A percentile compares a stretch with the other conserved stretches of the same genome.
Conservation (phyloP, 1,284 basidiomycete genomes). For the Cutaneotrichosporon sp. region DNA sequence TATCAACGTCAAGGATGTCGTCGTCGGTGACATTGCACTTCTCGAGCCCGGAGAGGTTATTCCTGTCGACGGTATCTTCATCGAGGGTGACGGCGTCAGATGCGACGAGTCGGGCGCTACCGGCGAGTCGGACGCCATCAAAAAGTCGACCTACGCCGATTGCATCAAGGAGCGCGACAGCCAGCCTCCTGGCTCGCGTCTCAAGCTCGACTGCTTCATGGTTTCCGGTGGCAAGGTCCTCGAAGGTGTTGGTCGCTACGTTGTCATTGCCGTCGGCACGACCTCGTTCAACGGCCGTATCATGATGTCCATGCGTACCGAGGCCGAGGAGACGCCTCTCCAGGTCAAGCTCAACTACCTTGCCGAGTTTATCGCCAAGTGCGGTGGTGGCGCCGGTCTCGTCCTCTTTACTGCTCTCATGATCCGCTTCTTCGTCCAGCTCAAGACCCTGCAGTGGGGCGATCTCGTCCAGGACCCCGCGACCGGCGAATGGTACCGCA, state of each 20-base stretch:
- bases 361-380: constrained; percentile 89
- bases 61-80: constrained; percentile 91
- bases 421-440: constrained; percentile 89
- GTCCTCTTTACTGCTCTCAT: constrained; percentile 78
- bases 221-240: constrained; percentile 90
- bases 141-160: constrained; percentile 76
- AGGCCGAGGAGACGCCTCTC: constrained; percentile 64
- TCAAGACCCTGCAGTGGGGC: constrained; percentile 56
- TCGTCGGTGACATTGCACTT: constrained; percentile 88
- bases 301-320: constrained; percentile 62
- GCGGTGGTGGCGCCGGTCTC: constrained; percentile 76
- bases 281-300: constrained; percentile 93
- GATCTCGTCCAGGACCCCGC: neutral
- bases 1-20: constrained; percentile 78
- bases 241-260: constrained; percentile 89
- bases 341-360: constrained; percentile 89
- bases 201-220: constrained; percentile 85
- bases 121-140: constrained; percentile 92
- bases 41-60: constrained; percentile 93
- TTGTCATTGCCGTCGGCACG: constrained; percentile 85
- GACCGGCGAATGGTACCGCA: constrained; percentile 15
- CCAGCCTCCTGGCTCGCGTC: constrained; percentile 38
- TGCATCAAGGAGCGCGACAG: constrained; percentile 55
- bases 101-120: constrained; percentile 97
- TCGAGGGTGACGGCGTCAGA: constrained; percentile 85